These are phyloP conservation scores for Tubosaeta sp. DNA, from an alignment of 768 basidiomycete species.

Conservation along the genomic window DNA sequence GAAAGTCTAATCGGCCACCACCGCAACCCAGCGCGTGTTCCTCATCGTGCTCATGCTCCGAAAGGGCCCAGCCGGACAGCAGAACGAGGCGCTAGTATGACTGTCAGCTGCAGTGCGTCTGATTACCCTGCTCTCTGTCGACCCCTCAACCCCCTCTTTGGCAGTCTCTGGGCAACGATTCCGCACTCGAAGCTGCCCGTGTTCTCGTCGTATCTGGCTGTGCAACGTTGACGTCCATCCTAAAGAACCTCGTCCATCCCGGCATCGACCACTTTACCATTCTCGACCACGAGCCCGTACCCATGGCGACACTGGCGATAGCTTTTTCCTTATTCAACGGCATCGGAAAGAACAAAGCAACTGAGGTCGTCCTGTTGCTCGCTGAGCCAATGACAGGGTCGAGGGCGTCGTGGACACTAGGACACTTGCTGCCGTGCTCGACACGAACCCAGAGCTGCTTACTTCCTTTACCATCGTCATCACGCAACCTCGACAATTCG, in stretches of 20 bases:
- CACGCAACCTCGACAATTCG: constrained; percentile 63
- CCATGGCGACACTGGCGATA: constrained; percentile 84
- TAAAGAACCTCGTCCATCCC: constrained; percentile 97
- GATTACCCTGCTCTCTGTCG: neutral
- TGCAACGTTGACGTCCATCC: constrained; percentile 81
- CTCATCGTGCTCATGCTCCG: constrained; percentile 5
- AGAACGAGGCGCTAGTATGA: constrained; percentile 94
- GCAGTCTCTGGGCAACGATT: constrained; percentile 88
- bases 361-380: constrained; percentile 73
- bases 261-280: constrained; percentile 96
- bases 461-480: constrained; percentile 75
- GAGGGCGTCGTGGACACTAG: constrained; percentile 59
- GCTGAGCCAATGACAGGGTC: constrained; percentile 83
- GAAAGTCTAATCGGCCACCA: constrained; percentile 44
- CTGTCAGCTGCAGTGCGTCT: constrained; percentile 79
- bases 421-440: constrained; percentile 55
- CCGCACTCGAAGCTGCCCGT: constrained; percentile 78
- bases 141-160: neutral
- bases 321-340: constrained; percentile 88
- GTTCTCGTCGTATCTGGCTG: constrained; percentile 77
- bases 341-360: constrained; percentile 74
- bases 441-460: constrained; percentile 48
- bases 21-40: constrained; percentile 34
- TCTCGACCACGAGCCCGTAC: constrained; percentile 63
- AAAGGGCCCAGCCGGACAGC: constrained; percentile 67